Evolutionary conservation across 768 basidiomycete species (phyloP).

Genomic region (Coprinopsis sp.): DNA sequence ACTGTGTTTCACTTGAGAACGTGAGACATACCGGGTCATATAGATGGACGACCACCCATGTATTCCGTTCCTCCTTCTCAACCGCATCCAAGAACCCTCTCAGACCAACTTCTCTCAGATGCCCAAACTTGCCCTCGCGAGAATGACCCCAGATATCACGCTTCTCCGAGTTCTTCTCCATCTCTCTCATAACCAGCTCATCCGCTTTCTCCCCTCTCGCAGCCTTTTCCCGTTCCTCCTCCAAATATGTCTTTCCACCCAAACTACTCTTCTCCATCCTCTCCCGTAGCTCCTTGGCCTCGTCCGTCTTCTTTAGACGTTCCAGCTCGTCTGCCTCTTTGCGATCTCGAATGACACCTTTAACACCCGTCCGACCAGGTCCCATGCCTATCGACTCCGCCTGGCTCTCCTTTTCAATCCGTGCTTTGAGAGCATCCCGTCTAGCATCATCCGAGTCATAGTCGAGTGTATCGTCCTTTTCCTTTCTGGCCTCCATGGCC

Average conservation of each 20-base stretch:
- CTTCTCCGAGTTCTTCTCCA: slow-evolving; percentile 27
- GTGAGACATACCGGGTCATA: slow-evolving; percentile 65
- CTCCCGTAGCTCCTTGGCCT: slow-evolving; percentile 47
- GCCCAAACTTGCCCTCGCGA: slow-evolving; percentile 62
- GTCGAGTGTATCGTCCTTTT: slow-evolving; percentile 36
- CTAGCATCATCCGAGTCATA: slow-evolving; percentile 41
- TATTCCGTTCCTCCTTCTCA: slow-evolving; percentile 60
- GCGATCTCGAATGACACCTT: slow-evolving; percentile 81
- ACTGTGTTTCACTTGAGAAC: neutral
- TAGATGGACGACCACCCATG: slow-evolving; percentile 84
- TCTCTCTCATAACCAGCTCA: slow-evolving; percentile 40
- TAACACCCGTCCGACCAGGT: slow-evolving; percentile 82
- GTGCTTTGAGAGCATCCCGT: slow-evolving; percentile 29
- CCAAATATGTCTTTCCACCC: slow-evolving; percentile 68
- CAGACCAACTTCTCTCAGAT: slow-evolving; percentile 75
- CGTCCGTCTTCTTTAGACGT: slow-evolving; percentile 46
- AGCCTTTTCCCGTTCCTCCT: slow-evolving; percentile 64
- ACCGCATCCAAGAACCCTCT: slow-evolving; percentile 71
- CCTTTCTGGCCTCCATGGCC: slow-evolving; percentile 28
- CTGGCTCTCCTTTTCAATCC: slow-evolving; percentile 24
- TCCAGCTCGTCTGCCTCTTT: slow-evolving; percentile 59
- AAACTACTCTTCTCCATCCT: slow-evolving; percentile 63
- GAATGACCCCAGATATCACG: slow-evolving; percentile 44
- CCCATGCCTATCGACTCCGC: slow-evolving; percentile 76
- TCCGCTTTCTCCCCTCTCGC: slow-evolving; percentile 38